Conservation (phyloP, 2,329 filamentous ascomycete genomes). For the Aspergillus puulaauensis region DNA sequence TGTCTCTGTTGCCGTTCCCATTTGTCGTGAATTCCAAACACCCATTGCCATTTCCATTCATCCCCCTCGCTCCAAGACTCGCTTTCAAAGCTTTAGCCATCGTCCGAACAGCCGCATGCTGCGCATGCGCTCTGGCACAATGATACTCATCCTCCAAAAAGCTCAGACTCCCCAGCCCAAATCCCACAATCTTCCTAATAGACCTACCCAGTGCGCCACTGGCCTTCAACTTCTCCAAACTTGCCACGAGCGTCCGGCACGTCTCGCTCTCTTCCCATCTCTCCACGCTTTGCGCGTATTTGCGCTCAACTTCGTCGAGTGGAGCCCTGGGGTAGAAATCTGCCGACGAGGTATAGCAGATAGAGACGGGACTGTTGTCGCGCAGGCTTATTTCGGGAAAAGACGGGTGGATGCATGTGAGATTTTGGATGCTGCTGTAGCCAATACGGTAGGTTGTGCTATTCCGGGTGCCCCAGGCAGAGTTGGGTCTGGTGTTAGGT, state of each 20-base stretch:
- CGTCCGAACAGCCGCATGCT: conserved; percentile 27
- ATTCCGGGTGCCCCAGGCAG: neutral
- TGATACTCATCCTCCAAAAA: conserved; percentile 2
- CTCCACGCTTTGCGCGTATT: conserved; percentile 13
- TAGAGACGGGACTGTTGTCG: conserved; percentile 17
- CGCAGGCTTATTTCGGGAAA: conserved; percentile 13
- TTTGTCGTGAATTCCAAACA: neutral
- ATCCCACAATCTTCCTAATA: conserved; percentile 25
- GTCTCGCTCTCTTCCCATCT: conserved; percentile 22
- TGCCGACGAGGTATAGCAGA: conserved; percentile 14
- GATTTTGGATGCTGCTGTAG: conserved; percentile 21
- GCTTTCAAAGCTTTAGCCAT: conserved; percentile 14
- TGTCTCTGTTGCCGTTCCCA: neutral
- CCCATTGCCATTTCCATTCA: neutral
- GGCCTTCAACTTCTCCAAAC: neutral
- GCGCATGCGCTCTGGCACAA: conserved; percentile 15
- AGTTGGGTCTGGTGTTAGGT: neutral
- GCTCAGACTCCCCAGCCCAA: conserved; percentile 23
- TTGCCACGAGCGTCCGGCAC: conserved; percentile 10
- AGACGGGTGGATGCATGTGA: conserved; percentile 13
- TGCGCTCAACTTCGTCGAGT: conserved; percentile 6
- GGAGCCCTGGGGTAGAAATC: neutral
- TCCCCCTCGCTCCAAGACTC: too few relatives aligned
- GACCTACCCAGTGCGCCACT: neutral
- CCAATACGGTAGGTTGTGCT: conserved; percentile 21